Evolutionary conservation across 2,329 filamentous ascomycete species (phyloP).

Genomic region (Leptoxyphium fumago): DNA sequence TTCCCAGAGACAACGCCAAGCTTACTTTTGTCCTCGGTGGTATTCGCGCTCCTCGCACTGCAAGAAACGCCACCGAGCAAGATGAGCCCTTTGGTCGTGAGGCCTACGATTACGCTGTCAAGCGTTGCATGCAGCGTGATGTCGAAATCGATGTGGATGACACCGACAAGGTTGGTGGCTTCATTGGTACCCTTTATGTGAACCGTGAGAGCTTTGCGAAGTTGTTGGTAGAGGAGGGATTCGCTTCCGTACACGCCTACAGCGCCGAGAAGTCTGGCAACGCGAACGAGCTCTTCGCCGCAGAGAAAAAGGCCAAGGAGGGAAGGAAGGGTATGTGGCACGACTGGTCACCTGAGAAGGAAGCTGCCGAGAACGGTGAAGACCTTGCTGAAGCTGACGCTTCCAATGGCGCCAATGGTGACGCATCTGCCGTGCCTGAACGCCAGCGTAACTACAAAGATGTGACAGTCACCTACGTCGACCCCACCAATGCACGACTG

Average conservation of each 20-base stretch:
- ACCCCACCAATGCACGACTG: conserved; percentile 57
- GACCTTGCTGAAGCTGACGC: conserved; percentile 31
- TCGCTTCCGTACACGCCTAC: conserved; percentile 84
- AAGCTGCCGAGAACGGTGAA: conserved; percentile 41
- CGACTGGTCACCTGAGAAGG: conserved; percentile 83
- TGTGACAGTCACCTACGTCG: conserved; percentile 81
- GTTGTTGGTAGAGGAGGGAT: conserved; percentile 79
- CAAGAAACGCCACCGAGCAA: conserved; percentile 62
- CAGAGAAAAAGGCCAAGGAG: conserved; percentile 82
- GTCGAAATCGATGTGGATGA: conserved; percentile 92
- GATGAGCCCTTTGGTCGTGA: conserved; percentile 92
- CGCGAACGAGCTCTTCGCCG: conserved; percentile 69
- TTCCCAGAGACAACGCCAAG: conserved; percentile 87
- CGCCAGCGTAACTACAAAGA: conserved; percentile 85
- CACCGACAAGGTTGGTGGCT: conserved; percentile 91
- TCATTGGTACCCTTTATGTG: conserved; percentile 88
- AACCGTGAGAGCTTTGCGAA: conserved; percentile 95
- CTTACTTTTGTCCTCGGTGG: conserved; percentile 88
- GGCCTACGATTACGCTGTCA: conserved; percentile 80
- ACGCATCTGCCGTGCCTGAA: conserved; percentile 38
- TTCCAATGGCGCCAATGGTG: conserved; percentile 30
- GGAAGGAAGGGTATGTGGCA: conserved; percentile 80
- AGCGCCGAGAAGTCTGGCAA: conserved; percentile 93
- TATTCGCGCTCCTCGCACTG: conserved; percentile 78
- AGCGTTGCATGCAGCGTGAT: conserved; percentile 81